Conservation (phyloP, 371 early-diverging fungal species). For the Mucor velutinosus region DNA sequence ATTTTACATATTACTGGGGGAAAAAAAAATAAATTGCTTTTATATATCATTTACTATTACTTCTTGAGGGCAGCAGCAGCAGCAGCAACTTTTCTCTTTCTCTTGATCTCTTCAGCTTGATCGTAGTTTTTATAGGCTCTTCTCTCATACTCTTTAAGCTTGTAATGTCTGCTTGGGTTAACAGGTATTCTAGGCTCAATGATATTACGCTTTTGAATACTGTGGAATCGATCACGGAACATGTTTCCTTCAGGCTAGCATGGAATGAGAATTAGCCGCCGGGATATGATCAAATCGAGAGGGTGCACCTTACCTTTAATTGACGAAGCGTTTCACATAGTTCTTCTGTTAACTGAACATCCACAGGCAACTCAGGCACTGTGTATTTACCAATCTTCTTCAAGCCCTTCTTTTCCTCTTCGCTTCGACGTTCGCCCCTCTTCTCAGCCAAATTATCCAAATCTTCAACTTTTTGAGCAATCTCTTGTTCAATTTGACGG, state of each 20-base stretch:
- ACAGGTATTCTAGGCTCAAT: conserved; percentile 80
- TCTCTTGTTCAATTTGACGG: conserved; percentile 51
- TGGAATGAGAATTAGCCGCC: neutral
- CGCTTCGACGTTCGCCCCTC: conserved; percentile 43
- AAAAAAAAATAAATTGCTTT: neutral
- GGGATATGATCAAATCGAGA: neutral
- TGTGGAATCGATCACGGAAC: conserved; percentile 79
- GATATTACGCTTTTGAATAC: conserved; percentile 84
- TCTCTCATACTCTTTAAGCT: conserved; percentile 63
- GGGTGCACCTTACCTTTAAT: conserved; percentile 43
- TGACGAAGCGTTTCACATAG: conserved; percentile 59
- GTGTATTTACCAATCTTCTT: conserved; percentile 52
- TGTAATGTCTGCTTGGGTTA: conserved; percentile 39
- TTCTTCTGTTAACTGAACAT: conserved; percentile 64
- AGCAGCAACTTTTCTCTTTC: conserved; percentile 6
- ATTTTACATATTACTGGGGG: neutral
- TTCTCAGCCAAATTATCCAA: conserved; percentile 40
- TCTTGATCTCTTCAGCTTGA: conserved; percentile 24
- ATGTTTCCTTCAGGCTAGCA: conserved; percentile 88
- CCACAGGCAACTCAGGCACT: conserved; percentile 51
- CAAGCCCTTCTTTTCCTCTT: conserved; percentile 51
- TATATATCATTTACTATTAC: neutral
- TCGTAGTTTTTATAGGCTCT: conserved; percentile 54
- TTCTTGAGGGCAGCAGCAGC: conserved; percentile 1
- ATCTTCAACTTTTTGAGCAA: conserved; percentile 40